These are phyloP conservation scores for Dioscorea cayenensis DNA, from an alignment of 116 monocot species.

Conservation along the genomic window DNA sequence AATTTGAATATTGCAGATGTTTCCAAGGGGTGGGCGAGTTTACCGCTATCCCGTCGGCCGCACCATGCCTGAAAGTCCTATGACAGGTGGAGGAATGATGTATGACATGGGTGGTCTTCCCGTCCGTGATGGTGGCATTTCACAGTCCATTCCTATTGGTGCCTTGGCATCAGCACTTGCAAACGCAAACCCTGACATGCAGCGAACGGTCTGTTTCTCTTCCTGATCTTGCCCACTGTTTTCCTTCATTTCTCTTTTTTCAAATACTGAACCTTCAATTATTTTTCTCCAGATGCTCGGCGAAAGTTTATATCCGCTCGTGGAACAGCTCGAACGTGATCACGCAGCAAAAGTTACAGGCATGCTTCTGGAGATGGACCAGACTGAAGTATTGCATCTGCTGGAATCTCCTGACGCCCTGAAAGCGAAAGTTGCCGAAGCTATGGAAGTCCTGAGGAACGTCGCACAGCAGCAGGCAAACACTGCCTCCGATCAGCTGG, in stretches of 20 bases:
- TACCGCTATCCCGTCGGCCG: constrained; percentile 60
- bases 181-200: constrained; percentile 61
- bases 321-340: constrained; percentile 73
- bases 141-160: constrained; percentile 50
- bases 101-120: constrained; percentile 57
- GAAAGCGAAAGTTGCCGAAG: constrained; percentile 75
- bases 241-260: neutral
- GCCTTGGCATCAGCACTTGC: constrained; percentile 63
- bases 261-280: neutral
- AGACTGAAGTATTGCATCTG: constrained; percentile 84
- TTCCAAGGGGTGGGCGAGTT: constrained; percentile 54
- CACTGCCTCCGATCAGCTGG: constrained; percentile 28
- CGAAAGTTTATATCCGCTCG: constrained; percentile 76
- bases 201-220: constrained; percentile 41
- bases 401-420: constrained; percentile 79
- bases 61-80: constrained; percentile 39
- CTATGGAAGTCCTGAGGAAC: constrained; percentile 74
- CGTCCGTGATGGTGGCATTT: constrained; percentile 30
- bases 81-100: constrained; percentile 58
- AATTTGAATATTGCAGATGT: constrained; percentile 32
- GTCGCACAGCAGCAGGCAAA: constrained; percentile 39
- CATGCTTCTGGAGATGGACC: constrained; percentile 93
- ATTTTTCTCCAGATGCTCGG: constrained; percentile 61
- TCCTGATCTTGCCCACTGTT: neutral
- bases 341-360: constrained; percentile 82